Evolutionary conservation across 2,329 filamentous ascomycete genomes (phyloP).

Genomic region (Colletotrichum simmondsii): DNA sequence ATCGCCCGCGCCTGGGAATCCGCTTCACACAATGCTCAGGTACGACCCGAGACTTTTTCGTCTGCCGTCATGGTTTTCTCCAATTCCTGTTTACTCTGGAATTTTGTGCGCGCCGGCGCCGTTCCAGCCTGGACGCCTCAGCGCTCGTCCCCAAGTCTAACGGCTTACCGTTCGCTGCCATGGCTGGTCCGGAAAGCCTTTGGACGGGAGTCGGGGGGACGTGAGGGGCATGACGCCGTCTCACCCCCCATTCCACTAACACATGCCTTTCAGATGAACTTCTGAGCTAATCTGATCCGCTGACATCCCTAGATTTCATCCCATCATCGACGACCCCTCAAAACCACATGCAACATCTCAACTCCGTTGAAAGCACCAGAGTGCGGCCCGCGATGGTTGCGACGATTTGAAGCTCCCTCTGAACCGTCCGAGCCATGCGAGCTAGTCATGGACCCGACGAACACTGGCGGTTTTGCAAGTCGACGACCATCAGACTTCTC

Average conservation of each 20-base stretch:
- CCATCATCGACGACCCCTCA: conserved; percentile 10
- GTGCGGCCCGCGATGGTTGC: conserved; percentile 49
- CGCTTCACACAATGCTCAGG: conserved; percentile 37
- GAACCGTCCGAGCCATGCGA: conserved; percentile 37
- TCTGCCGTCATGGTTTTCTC: conserved; percentile 22
- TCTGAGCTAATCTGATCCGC: conserved; percentile 27
- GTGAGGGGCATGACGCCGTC: conserved; percentile 22
- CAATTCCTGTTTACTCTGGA: background rate
- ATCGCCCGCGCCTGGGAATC: conserved; percentile 48
- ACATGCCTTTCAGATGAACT: conserved; percentile 27
- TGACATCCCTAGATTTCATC: conserved; percentile 29
- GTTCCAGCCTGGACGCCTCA: conserved; percentile 18
- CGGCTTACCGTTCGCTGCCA: conserved; percentile 5
- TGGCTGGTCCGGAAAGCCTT: background rate
- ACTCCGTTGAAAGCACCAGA: conserved; percentile 44
- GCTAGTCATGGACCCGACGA: conserved; percentile 44
- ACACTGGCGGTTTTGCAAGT: conserved; percentile 45
- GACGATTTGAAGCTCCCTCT: conserved; percentile 39
- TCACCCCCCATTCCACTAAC: conserved; percentile 23
- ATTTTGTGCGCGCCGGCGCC: conserved; percentile 23
- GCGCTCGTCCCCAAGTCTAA: conserved; percentile 18
- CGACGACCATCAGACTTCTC: conserved; percentile 38
- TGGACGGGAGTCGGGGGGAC: conserved; percentile 15
- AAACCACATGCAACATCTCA: conserved; percentile 13
- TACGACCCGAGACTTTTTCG: conserved; percentile 33